Base-by-base conservation (phyloP, 2,329 filamentous ascomycete genomes). In the Aspergillus ruber region DNA sequence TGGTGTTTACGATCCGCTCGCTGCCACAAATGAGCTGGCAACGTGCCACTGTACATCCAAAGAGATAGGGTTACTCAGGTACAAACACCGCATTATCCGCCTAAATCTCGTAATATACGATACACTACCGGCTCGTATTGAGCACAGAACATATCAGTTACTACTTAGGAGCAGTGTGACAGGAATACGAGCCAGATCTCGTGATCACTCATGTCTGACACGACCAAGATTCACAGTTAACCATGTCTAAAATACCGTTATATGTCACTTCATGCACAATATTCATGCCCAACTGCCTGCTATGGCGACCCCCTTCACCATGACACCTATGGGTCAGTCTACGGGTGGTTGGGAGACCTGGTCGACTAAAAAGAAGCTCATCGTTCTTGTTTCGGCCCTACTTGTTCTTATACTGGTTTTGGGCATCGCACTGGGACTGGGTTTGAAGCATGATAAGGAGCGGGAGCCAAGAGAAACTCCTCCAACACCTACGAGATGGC, bases 381-480 rank as follows among this genome's bases (percentile, higher is more conserved):
- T 68, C 4, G 43, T 68, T 25, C 45, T 62, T 15, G 50, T 51
- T 7, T 43, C 50, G 0, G 41, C 61, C 13, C 45, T 53, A 8
- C 18, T 66, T 2, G n/a, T 61, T n/a, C 59, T 74, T 42, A 50
- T 81, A 35, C 75, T 63, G 0, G 63, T 82, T 7, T 62, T 84
- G 15, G 81, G 79, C 3, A 67, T 83, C 3, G 79, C 79, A 1
- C 68, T 82, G 3, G 81, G 80, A 3, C 67, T 84, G 2, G 79
- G 79, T 66, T 83, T 12, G 63, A 59, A 40, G 53, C 57, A 23
- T 49, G 56, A 23, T 48, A 60, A 50, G 58, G 62, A 50, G 46
- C 49, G 44, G 56, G 58, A 49, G 65, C 50, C 44, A 51, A 46
- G 49, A 57, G 49, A 48, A 50, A 17, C 40, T 8, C 45, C 47